Evolutionary conservation across 495 filamentous ascomycete genomes (phyloP), one percentile per base, ranked within the genome.

Genomic region (Aspergillus sclerotiicarbonarius): DNA sequence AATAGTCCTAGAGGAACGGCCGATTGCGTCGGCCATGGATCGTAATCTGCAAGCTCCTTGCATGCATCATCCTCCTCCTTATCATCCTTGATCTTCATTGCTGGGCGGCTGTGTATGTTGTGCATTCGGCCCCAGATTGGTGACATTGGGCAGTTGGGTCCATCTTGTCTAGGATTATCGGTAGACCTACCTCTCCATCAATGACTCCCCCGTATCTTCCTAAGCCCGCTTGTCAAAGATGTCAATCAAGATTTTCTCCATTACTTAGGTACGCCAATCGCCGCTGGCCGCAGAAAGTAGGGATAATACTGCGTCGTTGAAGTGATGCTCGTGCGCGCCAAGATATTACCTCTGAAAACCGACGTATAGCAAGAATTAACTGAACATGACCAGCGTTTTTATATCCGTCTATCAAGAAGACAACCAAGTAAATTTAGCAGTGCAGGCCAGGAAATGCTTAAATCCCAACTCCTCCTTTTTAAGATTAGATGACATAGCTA

Each of bases 401-500:
- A n/a, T 41, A 41, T 41, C 37, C 37, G 37, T 41, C 37, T 21
- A 57, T 46, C 35, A 31, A 20, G 25, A 55, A 41, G 35, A 33
- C 32, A 55, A 18, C 29, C 21, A 46, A 8, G 33, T 46, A 29
- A 33, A 21, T 39, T 19, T 25, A 51, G 35, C 19, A n/a, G 12
- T n/a, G 37, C 5, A n/a, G 13, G 13, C n/a, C 0, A 15, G 37
- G 15, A 15, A n/a, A 6, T n/a, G 13, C 5, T n/a, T 15, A 6
- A 13, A 41, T 41, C 5, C 13, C 13, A 15, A 25, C 15, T n/a
- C 45, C 30, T 46, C 30, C 3, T 15, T 8, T 43, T 15, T 51
- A 8, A 18, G 25, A 18, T 67, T 70, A 75, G 43, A 74, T 57
- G 51, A 67, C 58, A 46, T 66, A 63, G 57, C 72, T 75, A 39